Evolutionary conservation across 352 stramenopile genomes (phyloP).

Genomic region (Peronospora destructor): DNA sequence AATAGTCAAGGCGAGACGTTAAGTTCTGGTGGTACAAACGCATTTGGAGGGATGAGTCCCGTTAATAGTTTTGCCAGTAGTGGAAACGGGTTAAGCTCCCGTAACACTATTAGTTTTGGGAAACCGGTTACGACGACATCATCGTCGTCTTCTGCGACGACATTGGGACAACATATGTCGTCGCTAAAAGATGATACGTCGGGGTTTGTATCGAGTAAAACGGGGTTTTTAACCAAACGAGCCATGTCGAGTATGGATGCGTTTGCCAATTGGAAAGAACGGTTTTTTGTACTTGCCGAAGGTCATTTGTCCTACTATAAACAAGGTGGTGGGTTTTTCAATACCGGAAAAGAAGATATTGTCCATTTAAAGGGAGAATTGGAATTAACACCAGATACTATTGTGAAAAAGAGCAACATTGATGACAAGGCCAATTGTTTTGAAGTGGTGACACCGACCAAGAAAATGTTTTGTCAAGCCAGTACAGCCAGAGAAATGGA

Average conservation of each 20-base stretch:
- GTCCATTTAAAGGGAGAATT: constrained; percentile 80
- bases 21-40: constrained; percentile 14
- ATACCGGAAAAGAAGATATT: constrained; percentile 80
- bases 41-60: constrained; percentile 40
- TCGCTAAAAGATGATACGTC: constrained; percentile 26
- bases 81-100: constrained; percentile 15
- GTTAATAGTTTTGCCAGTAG: constrained; percentile 28
- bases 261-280: constrained; percentile 85
- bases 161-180: constrained; percentile 4
- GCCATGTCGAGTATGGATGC: constrained; percentile 85
- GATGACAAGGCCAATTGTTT: constrained; percentile 86
- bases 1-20: constrained; percentile 59
- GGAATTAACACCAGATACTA: constrained; percentile 68
- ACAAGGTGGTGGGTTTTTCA: constrained; percentile 79
- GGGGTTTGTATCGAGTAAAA: constrained; percentile 74
- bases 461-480: constrained; percentile 85
- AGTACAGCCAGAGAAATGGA: constrained; percentile 77
- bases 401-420: constrained; percentile 80
- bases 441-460: constrained; percentile 69
- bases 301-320: constrained; percentile 86
- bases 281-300: constrained; percentile 82
- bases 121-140: constrained; percentile 18
- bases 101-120: constrained; percentile 59
- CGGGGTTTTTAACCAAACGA: constrained; percentile 78
- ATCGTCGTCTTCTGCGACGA: constrained; percentile 16